Evolutionary conservation across 352 stramenopile species (phyloP), one percentile per base, ranked within the genome.

Genomic region (Pythium rhizo-oryzae): DNA sequence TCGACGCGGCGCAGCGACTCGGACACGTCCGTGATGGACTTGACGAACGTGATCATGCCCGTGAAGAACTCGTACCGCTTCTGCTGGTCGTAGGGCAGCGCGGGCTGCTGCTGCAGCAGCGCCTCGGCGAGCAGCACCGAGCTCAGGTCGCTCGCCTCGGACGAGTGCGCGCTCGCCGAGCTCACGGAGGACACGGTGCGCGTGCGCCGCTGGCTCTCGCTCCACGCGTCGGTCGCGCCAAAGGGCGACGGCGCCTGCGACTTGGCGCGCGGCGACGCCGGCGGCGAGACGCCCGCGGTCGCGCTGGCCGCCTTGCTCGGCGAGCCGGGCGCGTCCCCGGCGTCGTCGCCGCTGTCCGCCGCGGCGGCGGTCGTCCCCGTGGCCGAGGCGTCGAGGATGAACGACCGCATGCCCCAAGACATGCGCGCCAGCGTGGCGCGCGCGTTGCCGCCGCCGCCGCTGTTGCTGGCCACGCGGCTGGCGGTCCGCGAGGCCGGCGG

Each of bases 21-120:
- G 16, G 84, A 92, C 8, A 94, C 72, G 62, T 94, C 87, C 4
- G 87, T 94, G 69, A 93, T 90, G 12, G 79, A 71, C 70, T 94
- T 94, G 44, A 94, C 72, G 65, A 94, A 94, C 55, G 81, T 74
- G 66, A 92, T 90, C 81, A 92, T 91, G 21, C 70, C 80, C 15
- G 79, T 88, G 67, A 94, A 94, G 61, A 92, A 94, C 71, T 92
- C 80, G 67, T 92, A 92, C 19, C 87, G 82, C 15, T 65, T 59
- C 30, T 86, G 76, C 54, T 90, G 76, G 62, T 75, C 69, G 35
- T 62, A 67, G 19, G 57, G 57, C 16, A 75, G 58, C 21, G 80
- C 62, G 8, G 62, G 33, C 28, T 66, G 33, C 28, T 66, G 61
- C 51, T 82, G 69, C 41, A 77, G 59, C 16, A 69, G 37, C 3